Evolutionary conservation across 257 asterid genomes (phyloP).

Genomic region (Primulina huaijiensis): DNA sequence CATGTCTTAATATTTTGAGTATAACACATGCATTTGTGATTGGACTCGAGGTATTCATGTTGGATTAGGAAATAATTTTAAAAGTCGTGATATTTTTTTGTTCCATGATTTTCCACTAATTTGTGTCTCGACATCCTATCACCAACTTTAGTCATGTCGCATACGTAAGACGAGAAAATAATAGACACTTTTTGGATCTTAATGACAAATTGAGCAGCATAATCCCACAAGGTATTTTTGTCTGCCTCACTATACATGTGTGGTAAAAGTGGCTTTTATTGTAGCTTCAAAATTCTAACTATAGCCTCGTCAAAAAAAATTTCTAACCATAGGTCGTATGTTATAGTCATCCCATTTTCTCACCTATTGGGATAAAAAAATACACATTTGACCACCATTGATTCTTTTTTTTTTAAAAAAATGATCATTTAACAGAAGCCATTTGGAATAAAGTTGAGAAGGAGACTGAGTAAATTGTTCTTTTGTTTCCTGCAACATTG

Average conservation of each 20-base stretch:
- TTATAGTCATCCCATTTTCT: background rate
- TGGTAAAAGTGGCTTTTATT: slow-evolving; percentile 6
- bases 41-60: too few relatives aligned
- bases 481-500: background rate
- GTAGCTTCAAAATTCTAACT: slow-evolving; percentile 3
- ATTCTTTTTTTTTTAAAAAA: slow-evolving; percentile 2
- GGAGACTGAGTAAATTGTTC: background rate
- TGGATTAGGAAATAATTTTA: background rate
- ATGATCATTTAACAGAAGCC: background rate
- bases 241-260: slow-evolving; percentile 7
- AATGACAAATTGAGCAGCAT: slow-evolving; percentile 10
- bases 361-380: background rate
- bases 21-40: too few relatives aligned
- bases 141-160: background rate
- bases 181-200: background rate
- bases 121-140: background rate
- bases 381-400: background rate
- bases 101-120: background rate
- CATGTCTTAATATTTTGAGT: background rate
- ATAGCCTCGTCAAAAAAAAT: background rate
- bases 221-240: background rate
- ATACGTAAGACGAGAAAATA: slow-evolving; percentile 4
- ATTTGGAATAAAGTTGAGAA: background rate
- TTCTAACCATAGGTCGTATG: slow-evolving; percentile 2
- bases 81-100: background rate